Evolutionary conservation across 768 basidiomycete genomes (phyloP).

Genomic region (Leccinum pellstonianum): DNA sequence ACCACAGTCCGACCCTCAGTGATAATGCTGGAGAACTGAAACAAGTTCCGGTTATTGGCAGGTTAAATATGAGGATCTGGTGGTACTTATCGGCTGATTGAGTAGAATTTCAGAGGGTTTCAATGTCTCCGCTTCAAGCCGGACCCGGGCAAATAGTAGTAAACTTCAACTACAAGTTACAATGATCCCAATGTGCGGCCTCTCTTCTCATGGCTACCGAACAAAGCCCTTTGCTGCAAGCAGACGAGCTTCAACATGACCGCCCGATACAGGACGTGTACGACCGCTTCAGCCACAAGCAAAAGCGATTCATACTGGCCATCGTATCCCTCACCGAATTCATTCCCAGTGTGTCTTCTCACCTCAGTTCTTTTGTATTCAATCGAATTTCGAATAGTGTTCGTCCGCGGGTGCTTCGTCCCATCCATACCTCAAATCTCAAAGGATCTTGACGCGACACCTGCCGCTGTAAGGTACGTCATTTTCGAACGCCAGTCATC

Average conservation of each 20-base stretch:
- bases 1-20: too few species aligned
- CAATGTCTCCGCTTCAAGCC: too few species aligned
- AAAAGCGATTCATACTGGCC: constrained; percentile 53
- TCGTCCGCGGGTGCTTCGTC: constrained; percentile 67
- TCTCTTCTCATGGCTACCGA: neutral
- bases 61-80: too few species aligned
- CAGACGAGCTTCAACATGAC: neutral
- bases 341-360: constrained; percentile 50
- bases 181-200: too few species aligned
- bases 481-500: neutral
- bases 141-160: too few species aligned
- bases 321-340: constrained; percentile 63
- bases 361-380: neutral
- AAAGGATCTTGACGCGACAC: constrained; percentile 56
- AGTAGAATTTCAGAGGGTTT: too few species aligned
- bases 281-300: constrained; percentile 49
- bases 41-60: too few species aligned
- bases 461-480: constrained; percentile 53
- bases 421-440: constrained; percentile 76
- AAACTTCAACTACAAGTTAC: too few species aligned
- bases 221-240: neutral
- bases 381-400: constrained; percentile 43
- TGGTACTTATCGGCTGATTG: too few species aligned
- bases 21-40: too few species aligned
- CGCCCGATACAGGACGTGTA: constrained; percentile 40